Evolutionary conservation across 2,329 filamentous ascomycete genomes (phyloP).

Genomic region (Claviceps sp.): DNA sequence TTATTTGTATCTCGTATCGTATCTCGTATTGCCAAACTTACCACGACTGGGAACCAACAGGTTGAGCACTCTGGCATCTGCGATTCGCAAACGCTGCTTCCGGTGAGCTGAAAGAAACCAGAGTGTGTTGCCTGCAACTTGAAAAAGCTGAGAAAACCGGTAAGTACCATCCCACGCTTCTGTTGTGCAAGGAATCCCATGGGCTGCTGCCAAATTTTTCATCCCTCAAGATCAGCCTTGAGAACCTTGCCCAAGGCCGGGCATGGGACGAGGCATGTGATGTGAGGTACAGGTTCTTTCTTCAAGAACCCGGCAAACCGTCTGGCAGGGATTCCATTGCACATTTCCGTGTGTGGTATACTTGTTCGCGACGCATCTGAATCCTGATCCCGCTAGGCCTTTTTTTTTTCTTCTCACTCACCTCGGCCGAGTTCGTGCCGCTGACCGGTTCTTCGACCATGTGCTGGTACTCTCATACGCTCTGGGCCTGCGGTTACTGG

Average conservation of each 20-base stretch:
- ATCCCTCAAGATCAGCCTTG: background rate
- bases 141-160: background rate
- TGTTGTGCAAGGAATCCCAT: background rate
- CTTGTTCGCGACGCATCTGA: conserved; percentile 8
- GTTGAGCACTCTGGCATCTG: background rate
- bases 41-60: background rate
- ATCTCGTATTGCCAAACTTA: background rate
- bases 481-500: conserved; percentile 79
- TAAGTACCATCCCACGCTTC: background rate
- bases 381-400: conserved; percentile 8
- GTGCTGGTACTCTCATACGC: conserved; percentile 93
- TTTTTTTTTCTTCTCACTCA: conserved; percentile 2
- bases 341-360: conserved; percentile 3
- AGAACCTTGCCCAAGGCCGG: background rate
- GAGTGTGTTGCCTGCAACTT: background rate
- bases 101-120: background rate
- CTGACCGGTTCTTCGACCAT: conserved; percentile 35
- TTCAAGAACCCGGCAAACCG: background rate
- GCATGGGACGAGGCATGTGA: background rate
- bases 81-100: background rate
- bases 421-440: conserved; percentile 6
- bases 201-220: background rate
- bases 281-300: background rate
- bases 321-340: conserved; percentile 3
- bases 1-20: background rate